Base-by-base conservation (phyloP, 176 grass and related monocot species). In the Microstegium vimineum region DNA sequence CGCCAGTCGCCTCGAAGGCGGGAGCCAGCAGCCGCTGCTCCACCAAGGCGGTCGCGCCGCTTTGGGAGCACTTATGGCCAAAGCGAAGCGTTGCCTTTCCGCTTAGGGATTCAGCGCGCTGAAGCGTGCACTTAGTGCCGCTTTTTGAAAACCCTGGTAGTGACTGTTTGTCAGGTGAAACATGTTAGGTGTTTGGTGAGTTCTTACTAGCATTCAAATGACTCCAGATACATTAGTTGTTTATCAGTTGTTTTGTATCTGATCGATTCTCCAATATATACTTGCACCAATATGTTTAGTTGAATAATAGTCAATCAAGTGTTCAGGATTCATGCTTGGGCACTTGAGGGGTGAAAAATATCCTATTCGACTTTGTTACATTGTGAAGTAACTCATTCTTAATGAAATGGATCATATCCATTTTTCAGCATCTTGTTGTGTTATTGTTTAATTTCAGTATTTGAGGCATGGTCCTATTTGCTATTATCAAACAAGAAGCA, bases 391-490 rank as follows among this genome's bases (percentile, higher is more conserved):
- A 7, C 5, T 52, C 70, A 30, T 75, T 81, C 18, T 62, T 71
- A 82, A 54, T 71, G 35, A 0, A 36, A 46, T 27, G 6, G n/a
- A 54, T 77, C 56, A 31, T 66, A 43, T 76, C 66, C 45, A 66
- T 77, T 81, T 2, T 2, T 59, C 60, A 66, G 36, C 72, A 72
- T 46, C 16, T 18, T 82, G 11, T 77, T 62, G 32, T 25, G 56
- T 85, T 46, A 67, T 56, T 35, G 3, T 77, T 17, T 85, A 56
- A 33, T 57, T 71, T 78, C 37, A 32, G 41, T 72, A 71, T 82
- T 38, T 78, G 28, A 3, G 77, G 6, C 17, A 13, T 46, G 59
- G 23, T 78, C 28, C 6, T 64, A 35, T 17, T 59, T 72, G 46
- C 23, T 73, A 46, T 78, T n/a, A 59, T 41, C 31, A 45, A 76